Base-by-base conservation (phyloP, 192 early-diverging fungal species). In the Kickxella alabastrina region DNA sequence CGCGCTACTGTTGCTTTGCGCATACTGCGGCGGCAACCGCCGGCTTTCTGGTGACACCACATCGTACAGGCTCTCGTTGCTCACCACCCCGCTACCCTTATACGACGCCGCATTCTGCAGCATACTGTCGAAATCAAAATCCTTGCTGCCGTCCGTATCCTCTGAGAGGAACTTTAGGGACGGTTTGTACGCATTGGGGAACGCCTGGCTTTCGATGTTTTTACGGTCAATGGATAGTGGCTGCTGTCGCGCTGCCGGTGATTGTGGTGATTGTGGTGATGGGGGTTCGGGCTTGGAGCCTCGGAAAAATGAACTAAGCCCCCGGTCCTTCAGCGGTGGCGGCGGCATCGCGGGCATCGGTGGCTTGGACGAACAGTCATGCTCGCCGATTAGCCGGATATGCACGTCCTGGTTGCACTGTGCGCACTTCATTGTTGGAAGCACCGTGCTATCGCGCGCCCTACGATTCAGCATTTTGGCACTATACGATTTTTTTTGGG, bases 321-420 rank as follows among this genome's bases (percentile, higher is more conserved):
- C 65, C 3, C 45, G 65, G 10, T 34, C 39, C 17, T 48, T 52
- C 39, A 60, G 21, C 4, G 34, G 57, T n/a, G n/a, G n/a, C 2
- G 35, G 15, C 13, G 63, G 59, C 14, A 75, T n/a, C 13, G 39
- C 26, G 9, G 73, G 66, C 34, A 65, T 45, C 3, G 48, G 43
- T 10, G 73, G 66, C 49, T 65, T 60, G 21, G 51, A 42, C 12
- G 41, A 32, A 50, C 73, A 75, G 31, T 64, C 47, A 54, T 75
- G 73, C 42, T 64, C 53, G 8, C 65, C 65, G 43, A 75, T 75
- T 40, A 68, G 41, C 10, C 73, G 52, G 45, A 75, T 68, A 47
- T 75, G 66, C 25, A 75, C 73, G 35, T 75, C 73, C 39, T 68
- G 52, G 54, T 64, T 65, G 61, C 73, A 75, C 54, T 68, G 65